A percentile compares a stretch with the other conserved stretches of the same genome.
phyloP scores from a whole-genome alignment of 2,329 filamentous ascomycete genomes.

The Blastomyces percursus region DNA sequence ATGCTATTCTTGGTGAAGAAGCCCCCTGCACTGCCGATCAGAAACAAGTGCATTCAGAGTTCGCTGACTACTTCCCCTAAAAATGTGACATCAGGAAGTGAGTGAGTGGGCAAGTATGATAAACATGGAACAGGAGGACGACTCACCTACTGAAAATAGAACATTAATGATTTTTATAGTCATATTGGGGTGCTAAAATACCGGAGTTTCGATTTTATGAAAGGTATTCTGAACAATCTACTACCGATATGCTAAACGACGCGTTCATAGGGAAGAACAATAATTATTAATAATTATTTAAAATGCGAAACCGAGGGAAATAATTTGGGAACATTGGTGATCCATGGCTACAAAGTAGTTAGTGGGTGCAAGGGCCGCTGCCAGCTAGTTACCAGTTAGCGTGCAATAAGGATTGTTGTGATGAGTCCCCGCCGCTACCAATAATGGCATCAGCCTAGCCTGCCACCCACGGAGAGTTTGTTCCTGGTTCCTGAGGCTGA shows the following conservation, averaged over 20 bases:
- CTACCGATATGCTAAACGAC: no score
- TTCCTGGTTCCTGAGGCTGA: not conserved
- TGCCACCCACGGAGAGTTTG: not conserved
- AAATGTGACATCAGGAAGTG: not conserved
- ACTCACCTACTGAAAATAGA: no score
- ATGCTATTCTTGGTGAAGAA: not conserved
- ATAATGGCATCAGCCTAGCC: not conserved
- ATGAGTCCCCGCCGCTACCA: not conserved
- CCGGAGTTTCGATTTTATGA: no score
- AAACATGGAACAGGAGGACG: no score
- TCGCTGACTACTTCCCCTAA: not conserved
- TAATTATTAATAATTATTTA: no score
- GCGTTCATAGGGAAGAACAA: no score
- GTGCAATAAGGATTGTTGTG: not conserved
- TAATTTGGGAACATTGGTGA: not conserved
- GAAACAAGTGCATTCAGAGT: not conserved
- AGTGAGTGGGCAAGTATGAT: no score
- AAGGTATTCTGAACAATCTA: no score
- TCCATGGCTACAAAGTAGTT: not conserved
- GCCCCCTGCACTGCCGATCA: not conserved
- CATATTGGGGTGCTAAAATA: no score
- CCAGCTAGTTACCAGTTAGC: not conserved
- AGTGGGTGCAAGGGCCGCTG: not conserved
- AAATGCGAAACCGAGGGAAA: no score
- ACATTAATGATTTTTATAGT: no score